Evolutionary conservation across 345 rosid genomes (phyloP).

Genomic region (Lepidium sativum): DNA sequence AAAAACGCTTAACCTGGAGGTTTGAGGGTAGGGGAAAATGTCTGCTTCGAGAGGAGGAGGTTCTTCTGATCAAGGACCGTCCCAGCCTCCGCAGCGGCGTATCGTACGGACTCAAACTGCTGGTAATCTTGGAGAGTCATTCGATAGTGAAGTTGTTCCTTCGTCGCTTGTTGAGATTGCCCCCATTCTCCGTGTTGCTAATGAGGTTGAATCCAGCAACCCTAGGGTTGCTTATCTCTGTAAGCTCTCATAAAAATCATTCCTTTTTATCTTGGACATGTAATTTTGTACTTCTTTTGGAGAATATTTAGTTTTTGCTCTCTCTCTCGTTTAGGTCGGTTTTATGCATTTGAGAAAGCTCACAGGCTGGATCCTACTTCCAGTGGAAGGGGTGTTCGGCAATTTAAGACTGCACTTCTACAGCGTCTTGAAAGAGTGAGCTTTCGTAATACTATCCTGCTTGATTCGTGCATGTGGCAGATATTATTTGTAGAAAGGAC

Average conservation of each 20-base stretch:
- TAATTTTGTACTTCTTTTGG: neutral
- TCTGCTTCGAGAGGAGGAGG: slow-evolving; percentile 43
- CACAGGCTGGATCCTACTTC: slow-evolving; percentile 95
- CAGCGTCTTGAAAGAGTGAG: slow-evolving; percentile 96
- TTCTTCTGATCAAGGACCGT: slow-evolving; percentile 34
- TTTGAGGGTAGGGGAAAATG: slow-evolving; percentile 26
- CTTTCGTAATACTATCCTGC: neutral
- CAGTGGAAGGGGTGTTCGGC: slow-evolving; percentile 98
- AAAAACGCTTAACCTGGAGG: slow-evolving; percentile 14
- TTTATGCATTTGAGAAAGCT: slow-evolving; percentile 97
- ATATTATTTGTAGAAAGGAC: neutral
- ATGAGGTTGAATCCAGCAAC: slow-evolving; percentile 88
- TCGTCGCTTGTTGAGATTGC: slow-evolving; percentile 93
- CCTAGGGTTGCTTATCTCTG: slow-evolving; percentile 97
- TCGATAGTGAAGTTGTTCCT: slow-evolving; percentile 97
- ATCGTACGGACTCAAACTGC: slow-evolving; percentile 80
- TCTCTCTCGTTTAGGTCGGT: slow-evolving; percentile 54
- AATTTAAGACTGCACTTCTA: slow-evolving; percentile 96
- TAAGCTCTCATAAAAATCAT: slow-evolving; percentile 27
- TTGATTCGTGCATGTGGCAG: neutral
- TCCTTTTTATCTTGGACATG: neutral
- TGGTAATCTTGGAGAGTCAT: slow-evolving; percentile 85
- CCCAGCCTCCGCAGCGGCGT: slow-evolving; percentile 48
- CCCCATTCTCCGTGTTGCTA: slow-evolving; percentile 99
- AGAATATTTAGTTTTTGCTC: neutral